phyloP scores from a whole-genome alignment of 495 filamentous ascomycete species.

The Pseudotulostoma volvatum region DNA sequence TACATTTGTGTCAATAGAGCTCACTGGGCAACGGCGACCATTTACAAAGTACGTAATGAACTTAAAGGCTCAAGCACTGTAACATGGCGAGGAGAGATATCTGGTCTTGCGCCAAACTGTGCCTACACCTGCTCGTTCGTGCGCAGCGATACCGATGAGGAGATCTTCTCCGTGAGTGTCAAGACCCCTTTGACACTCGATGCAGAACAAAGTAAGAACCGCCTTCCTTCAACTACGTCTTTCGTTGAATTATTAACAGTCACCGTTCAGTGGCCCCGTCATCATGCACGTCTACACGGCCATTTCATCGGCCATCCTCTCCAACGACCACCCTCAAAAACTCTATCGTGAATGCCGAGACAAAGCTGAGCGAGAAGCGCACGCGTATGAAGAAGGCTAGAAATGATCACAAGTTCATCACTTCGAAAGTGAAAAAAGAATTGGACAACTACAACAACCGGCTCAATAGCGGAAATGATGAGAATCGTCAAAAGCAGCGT shows the following conservation, averaged over 20 bases:
- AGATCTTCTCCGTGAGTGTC: slow-evolving; percentile 63
- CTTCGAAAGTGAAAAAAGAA: slow-evolving; percentile 59
- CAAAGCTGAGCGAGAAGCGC: slow-evolving; percentile 61
- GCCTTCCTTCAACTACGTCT: not conserved
- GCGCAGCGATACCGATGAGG: slow-evolving; percentile 50
- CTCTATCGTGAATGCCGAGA: slow-evolving; percentile 65
- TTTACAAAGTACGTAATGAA: slow-evolving; percentile 35
- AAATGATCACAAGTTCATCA: slow-evolving; percentile 61
- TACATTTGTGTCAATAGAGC: slow-evolving; percentile 81
- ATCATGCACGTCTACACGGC: slow-evolving; percentile 27
- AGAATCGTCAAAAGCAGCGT: slow-evolving; percentile 70
- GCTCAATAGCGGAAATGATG: slow-evolving; percentile 56
- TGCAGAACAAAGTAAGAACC: slow-evolving; percentile 41
- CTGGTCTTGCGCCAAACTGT: slow-evolving; percentile 69
- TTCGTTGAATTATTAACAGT: not conserved
- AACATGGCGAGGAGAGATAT: slow-evolving; percentile 70
- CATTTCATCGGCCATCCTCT: slow-evolving; percentile 61
- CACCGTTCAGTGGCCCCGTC: slow-evolving; percentile 19
- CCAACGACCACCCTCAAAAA: slow-evolving; percentile 78
- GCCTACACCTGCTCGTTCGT: slow-evolving; percentile 79
- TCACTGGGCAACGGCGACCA: slow-evolving; percentile 68
- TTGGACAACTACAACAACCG: slow-evolving; percentile 57
- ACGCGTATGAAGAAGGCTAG: slow-evolving; percentile 55
- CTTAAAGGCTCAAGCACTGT: slow-evolving; percentile 35
- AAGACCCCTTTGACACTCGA: slow-evolving; percentile 59